Base-by-base conservation (phyloP, 2,329 filamentous ascomycete genomes). In the Drechslerella coelobrocha region DNA sequence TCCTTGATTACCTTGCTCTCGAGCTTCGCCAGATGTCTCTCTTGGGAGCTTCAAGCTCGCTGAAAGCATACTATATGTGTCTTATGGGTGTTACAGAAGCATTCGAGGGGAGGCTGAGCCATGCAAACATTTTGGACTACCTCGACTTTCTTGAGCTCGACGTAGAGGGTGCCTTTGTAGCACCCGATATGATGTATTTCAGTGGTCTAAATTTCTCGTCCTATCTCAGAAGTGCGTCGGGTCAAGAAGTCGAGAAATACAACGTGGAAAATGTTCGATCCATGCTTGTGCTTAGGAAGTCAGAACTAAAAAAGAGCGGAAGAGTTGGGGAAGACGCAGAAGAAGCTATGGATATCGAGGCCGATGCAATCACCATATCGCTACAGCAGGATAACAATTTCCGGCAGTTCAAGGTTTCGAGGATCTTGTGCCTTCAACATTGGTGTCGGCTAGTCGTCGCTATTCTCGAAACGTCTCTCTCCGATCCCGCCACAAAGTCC, bases 381-480 rank as follows among this genome's bases (percentile, higher is more conserved):
- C 82, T 91, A 14, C 76, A 84, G 86, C 73, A 82, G 91, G 47
- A 79, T 77, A 26, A 80, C 80, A 19, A 83, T 83, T 68, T 82
- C 10, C 69, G 71, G 21, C 72, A 73, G 39, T 76, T 68, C 55
- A 75, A 68, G 37, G 66, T 75, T 39, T 81, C 81, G 19, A 84
- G 89, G 69, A 83, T 89, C 23, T 84, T 86, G 48, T 88, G 93
- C 1, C 83, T 97, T 2, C 86, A 84, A 76, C 86, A 90, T 0
- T 99, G 95, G 93, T 86, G 89, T 0, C 91, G 92, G 75, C 83
- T 97, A 27, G 80, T 96, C 50, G 86, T 92, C 56, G 86, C 97
- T 21, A 89, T 96, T 80, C 84, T 96, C 19, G 89, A 92, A 75
- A 88, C 86, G 62, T 91, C 91, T 74, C 89, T 94, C 57, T 89